These are phyloP conservation scores for Didymella segeticola DNA, from an alignment of 2,329 filamentous ascomycete species.

Conservation along the genomic window DNA sequence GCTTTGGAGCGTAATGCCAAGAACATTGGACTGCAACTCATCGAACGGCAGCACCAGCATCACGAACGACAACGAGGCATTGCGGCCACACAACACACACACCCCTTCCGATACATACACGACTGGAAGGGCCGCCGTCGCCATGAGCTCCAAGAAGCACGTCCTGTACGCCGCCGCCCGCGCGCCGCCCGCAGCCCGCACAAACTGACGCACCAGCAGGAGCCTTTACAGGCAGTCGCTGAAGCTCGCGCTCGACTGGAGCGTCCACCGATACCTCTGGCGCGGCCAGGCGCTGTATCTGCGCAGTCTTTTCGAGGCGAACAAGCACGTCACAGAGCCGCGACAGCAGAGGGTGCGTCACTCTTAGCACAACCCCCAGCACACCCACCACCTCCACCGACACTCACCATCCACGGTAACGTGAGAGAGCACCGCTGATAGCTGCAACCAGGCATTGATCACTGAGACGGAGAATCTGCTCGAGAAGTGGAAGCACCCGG, in stretches of 20 bases:
- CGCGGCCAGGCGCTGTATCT: conserved; percentile 96
- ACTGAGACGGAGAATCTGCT: conserved; percentile 87
- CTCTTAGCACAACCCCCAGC: not conserved
- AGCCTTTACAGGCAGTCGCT: conserved; percentile 88
- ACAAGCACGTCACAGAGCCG: conserved; percentile 82
- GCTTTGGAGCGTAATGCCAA: conserved; percentile 28
- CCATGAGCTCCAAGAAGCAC: conserved; percentile 51
- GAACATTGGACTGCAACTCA: conserved; percentile 28
- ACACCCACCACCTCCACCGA: not conserved
- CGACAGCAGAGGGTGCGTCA: conserved; percentile 79
- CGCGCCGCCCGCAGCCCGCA: conserved; percentile 21
- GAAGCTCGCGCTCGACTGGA: conserved; percentile 94
- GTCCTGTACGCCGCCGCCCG: conserved; percentile 42
- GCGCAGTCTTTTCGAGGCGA: conserved; percentile 91
- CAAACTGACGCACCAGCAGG: conserved; percentile 52
- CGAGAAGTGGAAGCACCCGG: conserved; percentile 96
- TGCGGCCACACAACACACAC: conserved; percentile 31
- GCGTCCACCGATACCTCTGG: conserved; percentile 91
- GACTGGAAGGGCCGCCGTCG: conserved; percentile 24
- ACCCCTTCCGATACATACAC: conserved; percentile 21
- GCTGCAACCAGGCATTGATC: conserved; percentile 70
- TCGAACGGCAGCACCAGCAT: conserved; percentile 20
- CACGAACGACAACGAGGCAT: conserved; percentile 34
- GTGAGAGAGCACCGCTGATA: conserved; percentile 26
- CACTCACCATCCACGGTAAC: conserved; percentile 1